Conservation (phyloP, 352 stramenopile genomes). For the Aphanomyces stellatus region DNA sequence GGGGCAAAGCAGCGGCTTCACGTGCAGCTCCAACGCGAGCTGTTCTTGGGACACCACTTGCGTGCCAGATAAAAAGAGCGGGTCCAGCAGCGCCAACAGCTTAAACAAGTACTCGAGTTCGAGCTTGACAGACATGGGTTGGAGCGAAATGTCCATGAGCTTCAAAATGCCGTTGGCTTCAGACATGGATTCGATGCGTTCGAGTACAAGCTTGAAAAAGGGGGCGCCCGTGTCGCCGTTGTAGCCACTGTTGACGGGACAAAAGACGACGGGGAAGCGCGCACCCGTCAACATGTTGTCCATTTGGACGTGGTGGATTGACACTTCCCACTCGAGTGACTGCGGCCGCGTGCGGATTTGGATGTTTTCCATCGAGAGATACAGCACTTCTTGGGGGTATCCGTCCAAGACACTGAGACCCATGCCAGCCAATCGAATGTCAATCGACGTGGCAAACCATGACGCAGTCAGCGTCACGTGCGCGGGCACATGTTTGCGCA, state of each 20-base stretch:
- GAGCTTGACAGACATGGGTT: conserved; percentile 63
- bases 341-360: conserved; percentile 56
- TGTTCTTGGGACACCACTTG: conserved; percentile 52
- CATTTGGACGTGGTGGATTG: conserved; percentile 69
- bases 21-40: conserved; percentile 48
- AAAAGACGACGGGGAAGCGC: conserved; percentile 79
- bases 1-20: conserved; percentile 30
- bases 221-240: conserved; percentile 67
- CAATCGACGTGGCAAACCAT: conserved; percentile 63
- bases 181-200: conserved; percentile 45
- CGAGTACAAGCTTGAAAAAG: conserved; percentile 60
- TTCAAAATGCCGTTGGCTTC: conserved; percentile 78
- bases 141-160: conserved; percentile 61
- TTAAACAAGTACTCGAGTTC: conserved; percentile 82
- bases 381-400: conserved; percentile 76
- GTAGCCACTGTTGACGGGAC: conserved; percentile 67
- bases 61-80: conserved; percentile 61
- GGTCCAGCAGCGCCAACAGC: conserved; percentile 71
- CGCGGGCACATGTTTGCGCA: background rate
- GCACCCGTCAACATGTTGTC: conserved; percentile 79
- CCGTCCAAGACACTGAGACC: conserved; percentile 68
- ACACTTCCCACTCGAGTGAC: conserved; percentile 70
- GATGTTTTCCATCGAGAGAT: conserved; percentile 66
- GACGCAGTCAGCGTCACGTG: background rate
- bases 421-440: conserved; percentile 68